Percentiles rank a stretch among this genome's conserved stretches.
Evolutionary conservation across 306 rosid genomes (phyloP).

Genomic region (Quercus gilva): DNA sequence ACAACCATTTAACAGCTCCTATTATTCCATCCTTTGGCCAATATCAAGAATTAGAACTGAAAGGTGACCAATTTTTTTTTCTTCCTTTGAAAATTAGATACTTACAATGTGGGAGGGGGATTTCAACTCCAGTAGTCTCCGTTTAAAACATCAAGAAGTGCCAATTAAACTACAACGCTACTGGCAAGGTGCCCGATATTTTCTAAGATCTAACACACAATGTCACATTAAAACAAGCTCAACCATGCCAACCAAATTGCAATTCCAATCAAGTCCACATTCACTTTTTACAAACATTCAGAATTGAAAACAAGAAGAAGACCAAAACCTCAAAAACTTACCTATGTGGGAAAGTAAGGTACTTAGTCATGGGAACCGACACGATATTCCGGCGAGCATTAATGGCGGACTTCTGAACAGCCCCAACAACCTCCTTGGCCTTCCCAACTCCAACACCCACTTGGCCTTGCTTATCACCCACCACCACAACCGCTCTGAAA

Average conservation of each 20-base stretch:
- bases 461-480: conserved; percentile 85
- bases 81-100: too few relatives aligned
- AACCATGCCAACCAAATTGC: not conserved
- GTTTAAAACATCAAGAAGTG: too few relatives aligned
- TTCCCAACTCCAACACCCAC: conserved; percentile 89
- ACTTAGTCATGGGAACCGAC: conserved; percentile 73
- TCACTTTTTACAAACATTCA: too few relatives aligned
- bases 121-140: too few relatives aligned
- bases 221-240: not conserved
- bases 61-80: too few relatives aligned
- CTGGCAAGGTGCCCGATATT: not conserved
- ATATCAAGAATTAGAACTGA: not conserved
- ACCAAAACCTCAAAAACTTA: not conserved
- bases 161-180: too few relatives aligned
- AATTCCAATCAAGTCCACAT: not conserved
- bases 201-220: not conserved
- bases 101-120: too few relatives aligned
- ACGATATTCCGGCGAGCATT: conserved; percentile 71
- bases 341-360: conserved; percentile 77
- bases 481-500: conserved; percentile 79
- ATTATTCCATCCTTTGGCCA: not conserved
- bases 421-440: conserved; percentile 67
- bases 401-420: conserved; percentile 74
- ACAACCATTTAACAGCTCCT: not conserved
- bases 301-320: not conserved